A percentile compares a stretch with the other conserved stretches of the same genome.
These are phyloP conservation scores for Crataegus laevigata DNA, from an alignment of 306 rosid species.

Conservation along the genomic window DNA sequence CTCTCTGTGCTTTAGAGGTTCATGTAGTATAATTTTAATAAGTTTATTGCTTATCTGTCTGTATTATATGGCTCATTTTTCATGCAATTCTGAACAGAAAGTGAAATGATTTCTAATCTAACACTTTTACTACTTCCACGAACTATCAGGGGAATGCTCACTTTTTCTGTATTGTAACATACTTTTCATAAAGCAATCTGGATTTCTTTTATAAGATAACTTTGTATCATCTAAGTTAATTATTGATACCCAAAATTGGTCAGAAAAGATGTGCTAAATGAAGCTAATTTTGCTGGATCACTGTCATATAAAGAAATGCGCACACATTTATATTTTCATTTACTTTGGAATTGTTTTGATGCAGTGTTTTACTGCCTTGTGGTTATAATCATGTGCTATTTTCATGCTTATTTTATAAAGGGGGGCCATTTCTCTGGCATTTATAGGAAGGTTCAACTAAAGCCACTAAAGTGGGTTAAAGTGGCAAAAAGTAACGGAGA, in stretches of 20 bases:
- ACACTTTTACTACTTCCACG: neutral
- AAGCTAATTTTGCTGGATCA: neutral
- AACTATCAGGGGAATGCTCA: neutral
- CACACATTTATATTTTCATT: too few relatives aligned
- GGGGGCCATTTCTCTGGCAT: slow-evolving; percentile 98
- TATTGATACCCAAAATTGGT: neutral
- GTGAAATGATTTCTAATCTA: neutral
- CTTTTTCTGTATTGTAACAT: neutral
- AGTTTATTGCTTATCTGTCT: neutral
- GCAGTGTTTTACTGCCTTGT: neutral
- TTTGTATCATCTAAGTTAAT: neutral
- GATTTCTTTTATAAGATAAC: neutral
- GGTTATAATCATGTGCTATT: slow-evolving; percentile 22
- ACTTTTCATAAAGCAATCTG: neutral
- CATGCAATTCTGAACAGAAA: neutral
- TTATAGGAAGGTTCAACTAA: slow-evolving; percentile 92
- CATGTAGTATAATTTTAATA: neutral
- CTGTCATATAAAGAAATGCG: neutral
- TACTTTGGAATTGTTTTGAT: neutral
- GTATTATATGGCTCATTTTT: neutral
- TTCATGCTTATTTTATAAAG: slow-evolving; percentile 34
- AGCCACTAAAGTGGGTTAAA: slow-evolving; percentile 89
- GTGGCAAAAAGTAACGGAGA: slow-evolving; percentile 61
- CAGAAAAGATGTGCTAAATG: neutral
- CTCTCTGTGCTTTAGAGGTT: neutral